Base-by-base conservation (phyloP, 225 moss, liverwort and hornwort species). In the Pseudoscleropodium purum region DNA sequence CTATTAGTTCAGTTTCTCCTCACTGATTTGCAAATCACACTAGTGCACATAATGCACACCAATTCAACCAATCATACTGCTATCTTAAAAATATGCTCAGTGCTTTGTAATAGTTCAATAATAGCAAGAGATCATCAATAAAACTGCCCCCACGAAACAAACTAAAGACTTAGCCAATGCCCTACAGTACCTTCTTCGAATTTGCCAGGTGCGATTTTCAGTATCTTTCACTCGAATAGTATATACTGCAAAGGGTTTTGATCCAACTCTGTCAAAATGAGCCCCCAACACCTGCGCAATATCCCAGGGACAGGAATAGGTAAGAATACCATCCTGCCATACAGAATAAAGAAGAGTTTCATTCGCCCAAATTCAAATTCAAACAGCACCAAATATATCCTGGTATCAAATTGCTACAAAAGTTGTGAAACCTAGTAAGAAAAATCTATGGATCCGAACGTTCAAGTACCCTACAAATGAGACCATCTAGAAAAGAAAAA, bases 231-330 rank as follows among this genome's bases (percentile, higher is more conserved):
- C 97, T 89, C 89, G 94, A 83, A 98, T 94, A 59, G 92, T 95
- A 83, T 97, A 98, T 60, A 98, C 91, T 54, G 98, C 98, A 90
- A 97, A 98, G 51, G 97, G 92, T 88, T 95, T 98, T 60, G 97
- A 94, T 87, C 95, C 94, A 89, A 91, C 87, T 85, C 95, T 96
- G 86, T 98, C 97, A 87, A 97, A 97, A 92, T 98, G 96, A 65
- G 96, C 97, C 89, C 94, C 94, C n/a, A 95, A 87, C 57, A 98
- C 98, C 95, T 95, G 92, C 88, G 43, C 63, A 76, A 84, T 24
- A 75, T 36, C 34, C 80, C 79, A 90, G 79, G 41, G 54, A 80
- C 33, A 69, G 21, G 17, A 73, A 86, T 83, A 27, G 75, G 74
- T 79, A 41, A 69, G 41, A 57, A 62, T 34, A 70, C 6, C 31